Conservation (phyloP, 371 early-diverging fungal species). For the Mortierella sp. region DNA sequence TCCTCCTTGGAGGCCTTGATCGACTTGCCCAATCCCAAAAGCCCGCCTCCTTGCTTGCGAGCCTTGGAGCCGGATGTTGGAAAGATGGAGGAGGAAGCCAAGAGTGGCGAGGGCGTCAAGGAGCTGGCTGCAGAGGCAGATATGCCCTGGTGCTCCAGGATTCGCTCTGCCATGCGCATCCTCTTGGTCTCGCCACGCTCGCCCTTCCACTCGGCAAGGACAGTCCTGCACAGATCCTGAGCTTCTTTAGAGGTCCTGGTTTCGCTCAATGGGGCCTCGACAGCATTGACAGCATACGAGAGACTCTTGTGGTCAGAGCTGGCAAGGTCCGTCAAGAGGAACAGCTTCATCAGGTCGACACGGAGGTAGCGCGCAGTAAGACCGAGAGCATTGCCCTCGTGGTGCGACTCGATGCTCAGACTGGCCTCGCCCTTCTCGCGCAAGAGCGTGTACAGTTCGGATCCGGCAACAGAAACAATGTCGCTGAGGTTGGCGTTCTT, state of each 20-base stretch:
- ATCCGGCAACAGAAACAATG: conserved; percentile 46
- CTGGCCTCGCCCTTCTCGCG: conserved; percentile 42
- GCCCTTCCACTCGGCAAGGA: conserved; percentile 47
- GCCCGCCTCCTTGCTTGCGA: conserved; percentile 34
- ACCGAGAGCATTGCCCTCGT: conserved; percentile 51
- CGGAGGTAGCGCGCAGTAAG: conserved; percentile 53
- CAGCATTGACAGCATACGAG: conserved; percentile 36
- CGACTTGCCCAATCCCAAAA: conserved; percentile 37
- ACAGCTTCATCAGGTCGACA: conserved; percentile 47
- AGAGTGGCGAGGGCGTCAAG: conserved; percentile 19
- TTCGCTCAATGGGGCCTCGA: conserved; percentile 52
- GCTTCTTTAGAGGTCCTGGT: conserved; percentile 32
- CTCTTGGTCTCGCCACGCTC: conserved; percentile 54
- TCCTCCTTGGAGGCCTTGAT: conserved; percentile 31
- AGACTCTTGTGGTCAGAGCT: conserved; percentile 51
- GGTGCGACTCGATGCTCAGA: conserved; percentile 40
- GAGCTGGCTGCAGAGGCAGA: conserved; percentile 6
- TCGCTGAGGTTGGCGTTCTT: conserved; percentile 49
- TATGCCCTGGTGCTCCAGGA: conserved; percentile 43
- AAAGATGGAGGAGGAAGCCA: conserved; percentile 4
- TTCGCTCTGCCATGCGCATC: conserved; percentile 53
- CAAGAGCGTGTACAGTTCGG: conserved; percentile 49
- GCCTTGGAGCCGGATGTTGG: conserved; percentile 11
- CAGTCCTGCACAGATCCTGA: conserved; percentile 36
- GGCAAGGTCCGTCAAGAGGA: conserved; percentile 47